A percentile compares a stretch with the other conserved stretches of the same genome.
phyloP scores from a whole-genome alignment of 768 basidiomycete genomes.

The Daedaleopsis nitida region DNA sequence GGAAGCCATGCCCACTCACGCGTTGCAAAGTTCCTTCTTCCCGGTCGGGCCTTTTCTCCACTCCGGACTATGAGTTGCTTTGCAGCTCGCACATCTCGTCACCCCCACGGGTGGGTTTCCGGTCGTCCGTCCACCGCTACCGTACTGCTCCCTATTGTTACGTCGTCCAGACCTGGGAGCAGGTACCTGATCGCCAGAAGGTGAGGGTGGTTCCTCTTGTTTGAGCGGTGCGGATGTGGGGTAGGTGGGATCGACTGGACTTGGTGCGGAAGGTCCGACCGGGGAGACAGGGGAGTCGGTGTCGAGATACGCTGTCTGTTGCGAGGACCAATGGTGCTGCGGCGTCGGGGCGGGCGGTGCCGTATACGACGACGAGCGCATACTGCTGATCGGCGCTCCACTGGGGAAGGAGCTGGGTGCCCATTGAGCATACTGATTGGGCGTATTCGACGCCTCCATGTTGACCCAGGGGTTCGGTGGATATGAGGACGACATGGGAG shows the following conservation, averaged over 20 bases:
- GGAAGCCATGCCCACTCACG: conserved; percentile 51
- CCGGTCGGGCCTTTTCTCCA: conserved; percentile 92
- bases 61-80: conserved; percentile 80
- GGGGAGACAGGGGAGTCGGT: conserved; percentile 24
- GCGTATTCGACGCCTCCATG: conserved; percentile 12
- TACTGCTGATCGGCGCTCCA: conserved; percentile 28
- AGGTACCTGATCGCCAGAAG: conserved; percentile 38
- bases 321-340: conserved; percentile 45
- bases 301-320: conserved; percentile 42
- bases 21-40: conserved; percentile 91
- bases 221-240: conserved; percentile 14
- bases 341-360: conserved; percentile 28
- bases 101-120: conserved; percentile 77
- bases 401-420: conserved; percentile 18
- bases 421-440: conserved; percentile 16
- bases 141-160: conserved; percentile 49
- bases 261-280: conserved; percentile 25
- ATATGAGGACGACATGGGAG: conserved; percentile 19
- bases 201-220: conserved; percentile 27
- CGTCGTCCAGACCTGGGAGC: conserved; percentile 47
- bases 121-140: conserved; percentile 45
- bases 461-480: conserved; percentile 18
- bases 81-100: conserved; percentile 76
- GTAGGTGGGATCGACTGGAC: conserved; percentile 14
- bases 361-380: conserved; percentile 31